Evolutionary conservation across 1,284 basidiomycete species (phyloP), one percentile per base, ranked within the genome.

Genomic region (Moniliophthora roreri): DNA sequence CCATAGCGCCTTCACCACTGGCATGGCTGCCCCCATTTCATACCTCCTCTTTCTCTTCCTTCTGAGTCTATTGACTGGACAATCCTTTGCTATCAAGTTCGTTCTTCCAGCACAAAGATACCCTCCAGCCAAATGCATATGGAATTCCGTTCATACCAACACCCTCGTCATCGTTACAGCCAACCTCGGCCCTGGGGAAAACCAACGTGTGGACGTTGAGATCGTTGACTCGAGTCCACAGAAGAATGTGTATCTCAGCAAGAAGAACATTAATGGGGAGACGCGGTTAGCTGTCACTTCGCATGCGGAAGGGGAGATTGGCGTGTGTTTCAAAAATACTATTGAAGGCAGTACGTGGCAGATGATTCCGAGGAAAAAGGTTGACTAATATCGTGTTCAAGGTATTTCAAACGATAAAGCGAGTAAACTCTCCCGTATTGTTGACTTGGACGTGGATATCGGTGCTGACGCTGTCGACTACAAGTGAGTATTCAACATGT

Each of bases 391-490:
- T 82, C 80, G 76, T 53, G 42, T 41, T 20, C 16, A 20, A 52
- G 52, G 15, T 40, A 71, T 80, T 18, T 68, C 77, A 2, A 67
- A 70, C 28, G 70, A 76, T 32, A 73, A 80, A 36, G 72, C 74
- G 4, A 64, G 71, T 18, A 79, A 80, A 54, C 74, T 81, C 54
- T 72, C 77, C 32, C 80, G 91, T 32, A 80, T 88, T 20, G 74
- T 99, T 59, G 96, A 99, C 75, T 75, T 99, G 51, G 96, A 99
- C 67, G 86, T 98, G 39, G 97, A 99, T 66, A 96, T 99, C 69
- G 96, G 96, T 44, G 95, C 96, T 16, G 96, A 99, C 64, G 97
- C 97, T 0, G 89, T 98, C 38, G 97, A 99, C 72, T 99, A 99
- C 81, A 98, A 98, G 93, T 95, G 66, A 62, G 86, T 71, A 34